These are phyloP conservation scores for Mrakia gelida DNA, from an alignment of 768 basidiomycete species.

Conservation along the genomic window DNA sequence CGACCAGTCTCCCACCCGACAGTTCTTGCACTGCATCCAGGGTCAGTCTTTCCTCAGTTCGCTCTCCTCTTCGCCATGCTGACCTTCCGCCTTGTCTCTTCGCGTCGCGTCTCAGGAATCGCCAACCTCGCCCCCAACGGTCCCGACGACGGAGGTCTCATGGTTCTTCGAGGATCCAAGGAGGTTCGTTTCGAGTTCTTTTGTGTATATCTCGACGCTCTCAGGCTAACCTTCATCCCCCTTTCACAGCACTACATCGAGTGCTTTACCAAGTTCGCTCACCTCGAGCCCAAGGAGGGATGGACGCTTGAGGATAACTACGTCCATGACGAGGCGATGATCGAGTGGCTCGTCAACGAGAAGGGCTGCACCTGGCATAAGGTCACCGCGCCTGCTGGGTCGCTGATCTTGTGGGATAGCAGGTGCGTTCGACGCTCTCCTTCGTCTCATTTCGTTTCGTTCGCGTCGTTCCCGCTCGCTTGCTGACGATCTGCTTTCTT, in stretches of 20 bases:
- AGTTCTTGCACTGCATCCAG: constrained; percentile 28
- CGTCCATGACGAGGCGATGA: constrained; percentile 36
- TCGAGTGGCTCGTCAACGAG: constrained; percentile 45
- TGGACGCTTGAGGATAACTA: constrained; percentile 36
- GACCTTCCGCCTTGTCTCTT: too few relatives aligned
- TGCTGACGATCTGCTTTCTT: too few relatives aligned
- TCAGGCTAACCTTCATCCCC: not conserved
- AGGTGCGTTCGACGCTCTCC: not conserved
- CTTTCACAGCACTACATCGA: constrained; percentile 38
- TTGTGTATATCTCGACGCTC: not conserved
- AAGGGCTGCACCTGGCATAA: constrained; percentile 44
- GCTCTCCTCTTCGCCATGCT: too few relatives aligned
- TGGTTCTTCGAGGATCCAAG: constrained; percentile 44
- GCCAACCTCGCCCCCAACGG: constrained; percentile 41
- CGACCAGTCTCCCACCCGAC: constrained; percentile 21
- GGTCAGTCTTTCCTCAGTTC: not conserved
- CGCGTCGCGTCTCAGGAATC: constrained; percentile 12
- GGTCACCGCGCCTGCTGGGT: constrained; percentile 42
- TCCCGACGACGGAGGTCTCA: constrained; percentile 46
- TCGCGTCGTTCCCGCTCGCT: not conserved
- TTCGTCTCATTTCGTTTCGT: not conserved
- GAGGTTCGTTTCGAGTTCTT: constrained; percentile 7
- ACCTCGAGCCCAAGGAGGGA: constrained; percentile 36
- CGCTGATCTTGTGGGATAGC: constrained; percentile 43
- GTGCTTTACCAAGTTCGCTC: constrained; percentile 42